Evolutionary conservation across 768 basidiomycete genomes (phyloP).

Genomic region (Leccinum barrowsii): DNA sequence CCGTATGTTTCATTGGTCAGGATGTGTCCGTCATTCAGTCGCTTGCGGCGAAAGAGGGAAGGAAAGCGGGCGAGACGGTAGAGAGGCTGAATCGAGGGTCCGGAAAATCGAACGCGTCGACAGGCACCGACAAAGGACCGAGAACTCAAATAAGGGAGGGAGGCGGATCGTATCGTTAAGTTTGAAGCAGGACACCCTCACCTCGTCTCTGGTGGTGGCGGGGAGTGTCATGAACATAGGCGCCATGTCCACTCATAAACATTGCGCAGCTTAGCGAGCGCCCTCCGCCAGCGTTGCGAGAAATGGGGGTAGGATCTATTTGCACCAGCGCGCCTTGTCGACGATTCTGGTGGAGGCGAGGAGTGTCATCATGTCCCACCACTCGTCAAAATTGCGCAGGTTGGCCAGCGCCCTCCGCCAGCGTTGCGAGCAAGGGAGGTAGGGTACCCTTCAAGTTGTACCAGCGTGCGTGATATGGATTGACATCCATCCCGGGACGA

Average conservation of each 20-base stretch:
- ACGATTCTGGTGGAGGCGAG: neutral
- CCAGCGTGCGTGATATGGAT: neutral
- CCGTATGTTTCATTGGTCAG: too few relatives aligned
- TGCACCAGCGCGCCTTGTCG: too few relatives aligned
- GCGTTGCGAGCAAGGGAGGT: neutral
- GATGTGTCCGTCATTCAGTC: too few relatives aligned
- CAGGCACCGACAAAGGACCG: too few relatives aligned
- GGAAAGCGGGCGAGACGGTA: too few relatives aligned
- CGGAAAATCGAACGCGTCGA: too few relatives aligned
- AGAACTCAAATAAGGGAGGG: neutral
- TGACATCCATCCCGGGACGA: neutral
- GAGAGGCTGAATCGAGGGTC: too few relatives aligned
- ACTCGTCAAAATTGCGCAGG: neutral
- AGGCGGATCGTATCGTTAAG: neutral
- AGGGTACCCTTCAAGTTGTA: neutral
- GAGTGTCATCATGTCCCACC: neutral
- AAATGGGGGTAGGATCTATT: neutral
- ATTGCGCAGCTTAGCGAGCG: neutral
- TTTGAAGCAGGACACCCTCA: too few relatives aligned
- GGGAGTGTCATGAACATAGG: neutral
- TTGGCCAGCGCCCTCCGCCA: neutral
- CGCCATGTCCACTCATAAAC: neutral
- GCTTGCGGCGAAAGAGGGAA: too few relatives aligned
- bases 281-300: neutral
- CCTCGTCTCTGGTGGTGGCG: neutral